Base-by-base conservation (phyloP, 768 basidiomycete genomes). In the Tephrocybe sp. region DNA sequence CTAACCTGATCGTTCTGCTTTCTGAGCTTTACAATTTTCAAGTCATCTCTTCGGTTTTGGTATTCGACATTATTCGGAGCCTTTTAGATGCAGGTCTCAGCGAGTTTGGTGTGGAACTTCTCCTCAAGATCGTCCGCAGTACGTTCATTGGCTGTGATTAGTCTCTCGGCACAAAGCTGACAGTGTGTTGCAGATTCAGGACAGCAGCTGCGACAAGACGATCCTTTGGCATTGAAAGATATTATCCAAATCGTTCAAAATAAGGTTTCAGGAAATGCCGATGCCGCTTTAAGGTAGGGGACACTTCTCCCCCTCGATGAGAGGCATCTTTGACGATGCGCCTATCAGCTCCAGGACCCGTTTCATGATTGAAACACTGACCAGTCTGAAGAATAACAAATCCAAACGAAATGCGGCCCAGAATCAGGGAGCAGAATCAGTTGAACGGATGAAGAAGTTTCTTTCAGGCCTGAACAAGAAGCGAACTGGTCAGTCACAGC, bases 1-100 rank as follows among this genome's bases (percentile, higher is more conserved):
- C 88, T 9, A 98, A 99, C 63, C 69, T 99, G 27, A 77, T 95
- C 34, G 81, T 91, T 1, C 78, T 98, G 19, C 69, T 97, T 18
- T 89, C 92, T 2, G 94, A 97, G 63, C 71, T 99, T 16, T 98
- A 97, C 73, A 97, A 97, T 63, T 94, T 97, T 62, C 90, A 93
- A 69, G 91, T 97, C 19, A 80, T 98, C 45, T 91, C 91, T 2
- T 91, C 84, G 49, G 70, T 86, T 10, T 75, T 98, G n/a, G 70
- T 97, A 40, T 98, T 93, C 67, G 97, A 97, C 61, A 65, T 97
- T 41, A 85, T 98, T 55, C 83, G 88, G 7, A 73, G 76, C 12
- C 76, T 98, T 39, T 72, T 98, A 40, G 69, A 77, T 1, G 70
- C 70, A 4, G 72, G 80, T 2, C 68, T 95, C 45, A 74, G 77